These are phyloP conservation scores for Sphaerulina vaccinii DNA, from an alignment of 2,329 filamentous ascomycete species.

Conservation along the genomic window DNA sequence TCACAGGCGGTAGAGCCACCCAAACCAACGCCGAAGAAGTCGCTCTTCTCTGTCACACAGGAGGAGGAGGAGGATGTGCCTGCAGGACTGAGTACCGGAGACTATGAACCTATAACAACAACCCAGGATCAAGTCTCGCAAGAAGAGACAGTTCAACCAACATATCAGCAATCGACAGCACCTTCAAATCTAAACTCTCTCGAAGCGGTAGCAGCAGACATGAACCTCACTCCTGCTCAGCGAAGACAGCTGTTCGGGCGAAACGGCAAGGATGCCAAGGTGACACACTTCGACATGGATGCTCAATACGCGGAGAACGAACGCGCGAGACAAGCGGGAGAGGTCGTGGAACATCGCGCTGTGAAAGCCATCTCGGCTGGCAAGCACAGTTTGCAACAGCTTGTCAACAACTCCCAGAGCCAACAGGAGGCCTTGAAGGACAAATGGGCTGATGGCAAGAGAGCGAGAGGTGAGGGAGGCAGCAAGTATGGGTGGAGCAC, in stretches of 20 bases:
- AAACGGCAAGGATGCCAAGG: slow-evolving; percentile 46
- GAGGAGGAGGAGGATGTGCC: slow-evolving; percentile 36
- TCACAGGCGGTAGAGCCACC: slow-evolving; percentile 16
- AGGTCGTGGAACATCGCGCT: slow-evolving; percentile 71
- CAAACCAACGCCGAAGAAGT: slow-evolving; percentile 59
- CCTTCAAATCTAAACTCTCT: slow-evolving; percentile 54
- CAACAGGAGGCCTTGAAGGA: slow-evolving; percentile 89
- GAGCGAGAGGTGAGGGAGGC: slow-evolving; percentile 67
- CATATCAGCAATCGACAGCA: slow-evolving; percentile 12
- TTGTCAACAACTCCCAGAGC: slow-evolving; percentile 77
- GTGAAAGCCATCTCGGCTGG: slow-evolving; percentile 79
- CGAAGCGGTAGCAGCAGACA: slow-evolving; percentile 68
- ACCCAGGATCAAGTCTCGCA: slow-evolving; percentile 24
- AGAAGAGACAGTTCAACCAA: slow-evolving; percentile 1
- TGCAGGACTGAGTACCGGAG: not conserved
- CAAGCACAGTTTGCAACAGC: slow-evolving; percentile 84
- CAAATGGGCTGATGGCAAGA: slow-evolving; percentile 78
- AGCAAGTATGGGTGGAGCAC: slow-evolving; percentile 28
- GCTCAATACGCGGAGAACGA: slow-evolving; percentile 85
- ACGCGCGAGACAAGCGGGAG: slow-evolving; percentile 65
- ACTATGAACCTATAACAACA: slow-evolving; percentile 40
- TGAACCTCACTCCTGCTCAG: slow-evolving; percentile 75
- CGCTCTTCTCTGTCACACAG: slow-evolving; percentile 65
- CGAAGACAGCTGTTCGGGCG: slow-evolving; percentile 85
- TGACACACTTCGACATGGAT: slow-evolving; percentile 88